These are phyloP conservation scores for Boletus austroedulis DNA, from an alignment of 1,284 basidiomycete genomes.

Conservation along the genomic window DNA sequence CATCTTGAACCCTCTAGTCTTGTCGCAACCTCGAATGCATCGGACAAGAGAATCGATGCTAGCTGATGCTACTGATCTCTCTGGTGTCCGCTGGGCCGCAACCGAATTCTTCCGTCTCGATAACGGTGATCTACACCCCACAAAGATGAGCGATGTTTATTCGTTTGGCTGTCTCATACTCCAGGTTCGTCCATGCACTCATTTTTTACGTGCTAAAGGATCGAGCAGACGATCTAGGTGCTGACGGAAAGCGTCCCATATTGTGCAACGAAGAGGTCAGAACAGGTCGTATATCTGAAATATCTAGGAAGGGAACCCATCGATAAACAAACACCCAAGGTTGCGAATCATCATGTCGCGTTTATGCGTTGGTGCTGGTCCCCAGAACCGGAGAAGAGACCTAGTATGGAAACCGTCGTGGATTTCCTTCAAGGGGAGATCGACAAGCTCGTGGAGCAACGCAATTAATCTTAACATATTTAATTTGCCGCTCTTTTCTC, in stretches of 20 bases:
- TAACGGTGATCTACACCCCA: neutral
- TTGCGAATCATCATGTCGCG: slow-evolving; percentile 1
- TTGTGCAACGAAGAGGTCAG: slow-evolving; percentile 9
- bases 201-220: neutral
- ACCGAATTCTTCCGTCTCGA: slow-evolving; percentile 9
- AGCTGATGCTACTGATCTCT: neutral
- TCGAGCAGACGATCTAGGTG: neutral
- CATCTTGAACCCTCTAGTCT: neutral
- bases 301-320: slow-evolving; percentile 14
- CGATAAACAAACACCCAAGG: slow-evolving; percentile 7
- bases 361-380: slow-evolving; percentile 16
- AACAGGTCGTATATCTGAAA: slow-evolving; percentile 18
- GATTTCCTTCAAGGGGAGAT: slow-evolving; percentile 6
- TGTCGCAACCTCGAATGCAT: neutral
- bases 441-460: neutral
- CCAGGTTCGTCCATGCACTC: slow-evolving; percentile 6
- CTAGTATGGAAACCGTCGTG: slow-evolving; percentile 11
- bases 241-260: slow-evolving; percentile 11
- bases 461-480: neutral
- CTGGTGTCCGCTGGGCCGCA: slow-evolving; percentile 13
- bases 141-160: slow-evolving; percentile 18
- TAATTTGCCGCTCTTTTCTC: too few species aligned
- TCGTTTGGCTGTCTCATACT: slow-evolving; percentile 18
- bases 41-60: neutral
- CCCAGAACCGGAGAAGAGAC: slow-evolving; percentile 7